Base-by-base conservation (phyloP, 129 eudicot species). In the Apium graveolens region DNA sequence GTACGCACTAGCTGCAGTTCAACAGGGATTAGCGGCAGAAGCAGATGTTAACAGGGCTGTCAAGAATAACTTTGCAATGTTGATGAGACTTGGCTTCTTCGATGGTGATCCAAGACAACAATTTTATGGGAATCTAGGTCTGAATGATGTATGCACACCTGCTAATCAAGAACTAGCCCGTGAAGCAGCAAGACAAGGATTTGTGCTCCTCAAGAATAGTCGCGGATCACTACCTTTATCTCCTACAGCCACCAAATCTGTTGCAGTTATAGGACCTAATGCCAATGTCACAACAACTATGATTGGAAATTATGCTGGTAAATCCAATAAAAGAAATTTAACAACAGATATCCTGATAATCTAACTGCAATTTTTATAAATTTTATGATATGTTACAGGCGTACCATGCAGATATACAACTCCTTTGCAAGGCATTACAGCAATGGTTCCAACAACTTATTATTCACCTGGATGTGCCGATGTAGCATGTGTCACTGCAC, bases 241-340 rank as follows among this genome's bases (percentile, higher is more conserved):
- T 20, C 76, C 89, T 4, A 73, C 86, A 27, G 21, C 78, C 70
- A 80, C 85, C 76, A 86, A 83, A 79, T 84, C 91, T 18, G 43
- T 91, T 26, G 96, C 96, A 0, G 93, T 91, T 2, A 88, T 91
- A 46, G 96, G 93, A 44, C 96, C 92, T 18, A 91, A 91, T 78
- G 92, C 88, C 31, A 86, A 91, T 82, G 89, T 68, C 74, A 86
- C 89, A 26, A 75, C 78, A 70, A 81, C 92, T 44, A 91, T 91
- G 96, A 72, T 88, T 21, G 96, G 96, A 13, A 91, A 85, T 75
- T 91, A 91, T 42, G 96, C 83, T 81, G 93, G 93, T 84, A 77
- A 6, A 29, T 39, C 31, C 6, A 14, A 5, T 24, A 3, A 37
- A 38, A 76, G 16, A 60, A 60, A 44, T n/a, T 60, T 7, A 13